Evolutionary conservation across 306 rosid species (phyloP).

Genomic region (Corylus americana): DNA sequence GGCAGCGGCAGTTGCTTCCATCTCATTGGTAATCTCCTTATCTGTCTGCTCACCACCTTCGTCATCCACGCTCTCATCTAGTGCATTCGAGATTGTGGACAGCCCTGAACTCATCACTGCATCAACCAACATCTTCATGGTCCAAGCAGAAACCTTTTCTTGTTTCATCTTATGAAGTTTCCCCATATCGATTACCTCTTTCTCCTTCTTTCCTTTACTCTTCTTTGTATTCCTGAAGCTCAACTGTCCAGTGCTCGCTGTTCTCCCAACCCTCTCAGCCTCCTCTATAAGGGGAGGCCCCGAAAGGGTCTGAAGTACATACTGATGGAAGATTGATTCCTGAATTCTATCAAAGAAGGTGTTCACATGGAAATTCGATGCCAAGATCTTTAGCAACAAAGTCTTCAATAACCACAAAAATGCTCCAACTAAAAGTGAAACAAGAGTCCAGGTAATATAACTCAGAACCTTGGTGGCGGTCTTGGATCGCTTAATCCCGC

Average conservation of each 20-base stretch:
- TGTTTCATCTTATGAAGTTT: constrained; percentile 77
- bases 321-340: constrained; percentile 82
- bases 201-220: constrained; percentile 40
- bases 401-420: constrained; percentile 75
- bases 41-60: constrained; percentile 50
- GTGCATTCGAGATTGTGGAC: constrained; percentile 63
- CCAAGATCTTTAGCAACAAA: constrained; percentile 61
- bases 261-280: constrained; percentile 59
- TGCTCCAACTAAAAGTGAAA: constrained; percentile 70
- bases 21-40: constrained; percentile 80
- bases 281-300: constrained; percentile 68
- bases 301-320: constrained; percentile 73
- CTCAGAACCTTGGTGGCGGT: constrained; percentile 41
- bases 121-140: constrained; percentile 87
- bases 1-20: constrained; percentile 90
- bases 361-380: constrained; percentile 76
- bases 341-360: constrained; percentile 90
- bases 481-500: constrained; percentile 47
- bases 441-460: constrained; percentile 68
- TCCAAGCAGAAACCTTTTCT: constrained; percentile 94
- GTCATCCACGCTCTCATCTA: constrained; percentile 59
- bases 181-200: constrained; percentile 68
- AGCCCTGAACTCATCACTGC: constrained; percentile 80
- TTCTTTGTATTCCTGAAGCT: constrained; percentile 63
- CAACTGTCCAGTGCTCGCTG: constrained; percentile 53